Base-by-base conservation (phyloP, 768 basidiomycete species). In the Fomitopsis serialis region DNA sequence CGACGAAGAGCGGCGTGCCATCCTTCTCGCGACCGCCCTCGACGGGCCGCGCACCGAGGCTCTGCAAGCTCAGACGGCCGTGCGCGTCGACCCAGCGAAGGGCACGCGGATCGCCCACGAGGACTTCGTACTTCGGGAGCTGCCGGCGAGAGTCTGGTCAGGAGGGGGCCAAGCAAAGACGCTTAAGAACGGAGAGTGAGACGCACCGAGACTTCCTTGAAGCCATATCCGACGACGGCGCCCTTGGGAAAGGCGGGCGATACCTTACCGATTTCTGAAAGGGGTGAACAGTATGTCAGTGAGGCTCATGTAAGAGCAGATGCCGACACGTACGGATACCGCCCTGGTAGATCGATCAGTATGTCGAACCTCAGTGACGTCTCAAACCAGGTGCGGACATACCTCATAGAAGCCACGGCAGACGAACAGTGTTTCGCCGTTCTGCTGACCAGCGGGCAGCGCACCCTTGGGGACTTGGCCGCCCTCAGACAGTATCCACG, bases 1-100 rank as follows among this genome's bases (percentile, higher is more conserved):
- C 81, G 52, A 90, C 72, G 65, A 78, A 88, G 17, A 87, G 70
- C 7, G 71, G 73, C 1, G 75, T 71, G n/a, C 84, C 85, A 53
- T 84, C 75, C 13, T 73, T 70, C 63, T 89, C 87, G 25, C 67
- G 72, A 2, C 88, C 88, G 46, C 82, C 88, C 54, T 88, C 84
- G 34, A 90, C 83, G 0, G 84, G 85, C 4, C 55, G 67, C 45
- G 68, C 68, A 45, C 77, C 70, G 29, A 87, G 76, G 35, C 59
- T 52, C 1, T 61, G 43, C 32, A 79, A 53, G 49, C 80, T 72
- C 53, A 87, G 56, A 6, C 62, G 66, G 24, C 82, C 84, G 32
- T 67, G 66, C 46, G 66, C 58, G 46, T 72, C 56, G 0, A 85
- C 80, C 87, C 87, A 90, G 46, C 59, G 72, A n/a, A 90, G 65